These are phyloP conservation scores for Metarhizium guizhouense DNA, from an alignment of 2,329 filamentous ascomycete genomes.

Conservation along the genomic window DNA sequence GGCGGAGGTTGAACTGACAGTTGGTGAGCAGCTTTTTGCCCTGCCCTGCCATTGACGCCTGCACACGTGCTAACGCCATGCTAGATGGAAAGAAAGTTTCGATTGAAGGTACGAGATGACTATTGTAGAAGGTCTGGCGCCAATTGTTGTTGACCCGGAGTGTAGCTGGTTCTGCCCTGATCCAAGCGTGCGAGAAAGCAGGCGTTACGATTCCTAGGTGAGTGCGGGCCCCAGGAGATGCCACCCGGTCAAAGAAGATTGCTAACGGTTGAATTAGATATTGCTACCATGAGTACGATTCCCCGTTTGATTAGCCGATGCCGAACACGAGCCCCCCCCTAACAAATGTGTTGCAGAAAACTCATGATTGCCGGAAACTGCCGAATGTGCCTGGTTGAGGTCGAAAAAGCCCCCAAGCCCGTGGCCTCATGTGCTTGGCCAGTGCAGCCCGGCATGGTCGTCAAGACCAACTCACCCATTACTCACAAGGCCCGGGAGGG, in stretches of 20 bases:
- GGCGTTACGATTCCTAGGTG: constrained; percentile 80
- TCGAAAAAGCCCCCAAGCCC: constrained; percentile 91
- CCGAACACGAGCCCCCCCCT: constrained; percentile 27
- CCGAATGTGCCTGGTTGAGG: constrained; percentile 98
- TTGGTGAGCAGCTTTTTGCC: constrained; percentile 49
- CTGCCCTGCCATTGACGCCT: constrained; percentile 20
- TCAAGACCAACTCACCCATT: constrained; percentile 94
- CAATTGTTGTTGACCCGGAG: constrained; percentile 26
- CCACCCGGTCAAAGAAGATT: neutral
- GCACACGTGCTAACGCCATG: constrained; percentile 21
- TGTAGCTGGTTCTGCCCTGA: constrained; percentile 85
- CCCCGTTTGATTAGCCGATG: constrained; percentile 9
- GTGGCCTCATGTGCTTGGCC: constrained; percentile 98
- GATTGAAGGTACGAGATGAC: constrained; percentile 67
- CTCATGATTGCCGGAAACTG: constrained; percentile 99
- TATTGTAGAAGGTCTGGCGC: constrained; percentile 10
- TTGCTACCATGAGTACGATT: constrained; percentile 90
- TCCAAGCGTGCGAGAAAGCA: constrained; percentile 98
- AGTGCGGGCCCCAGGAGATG: neutral
- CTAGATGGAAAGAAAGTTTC: constrained; percentile 96
- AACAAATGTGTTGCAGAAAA: constrained; percentile 54
- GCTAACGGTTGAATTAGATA: constrained; percentile 52
- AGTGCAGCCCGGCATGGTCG: constrained; percentile 96
- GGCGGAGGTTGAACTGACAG: constrained; percentile 93
- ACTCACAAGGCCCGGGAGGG: constrained; percentile 97